phyloP scores from a whole-genome alignment of 2,329 filamentous ascomycete species.

The Aspergillus tamarii region DNA sequence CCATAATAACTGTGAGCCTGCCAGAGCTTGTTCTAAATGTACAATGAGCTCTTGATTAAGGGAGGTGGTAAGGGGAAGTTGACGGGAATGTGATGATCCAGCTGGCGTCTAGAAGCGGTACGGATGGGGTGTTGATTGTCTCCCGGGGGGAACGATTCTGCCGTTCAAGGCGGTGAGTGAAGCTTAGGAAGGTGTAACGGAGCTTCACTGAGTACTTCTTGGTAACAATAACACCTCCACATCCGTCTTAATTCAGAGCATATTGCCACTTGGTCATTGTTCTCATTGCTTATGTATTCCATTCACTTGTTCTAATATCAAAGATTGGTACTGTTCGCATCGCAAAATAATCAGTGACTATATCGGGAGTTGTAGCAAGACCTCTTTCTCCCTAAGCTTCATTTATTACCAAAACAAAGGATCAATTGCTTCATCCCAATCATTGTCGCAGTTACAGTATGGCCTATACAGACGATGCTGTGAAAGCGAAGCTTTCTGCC shows the following conservation, averaged over 20 bases:
- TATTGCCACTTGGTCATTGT: background rate
- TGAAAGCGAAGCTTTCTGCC: conserved; percentile 90
- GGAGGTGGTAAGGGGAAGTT: conserved; percentile 12
- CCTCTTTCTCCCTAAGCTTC: background rate
- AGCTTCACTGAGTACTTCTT: conserved; percentile 7
- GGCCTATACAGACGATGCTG: conserved; percentile 95
- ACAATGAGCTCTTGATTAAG: conserved; percentile 11
- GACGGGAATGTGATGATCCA: conserved; percentile 23
- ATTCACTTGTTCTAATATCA: background rate
- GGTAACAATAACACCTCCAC: background rate
- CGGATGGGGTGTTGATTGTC: conserved; percentile 13
- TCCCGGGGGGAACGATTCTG: conserved; percentile 22
- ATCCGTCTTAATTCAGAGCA: background rate
- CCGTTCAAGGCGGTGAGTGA: conserved; percentile 21
- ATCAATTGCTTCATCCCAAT: background rate
- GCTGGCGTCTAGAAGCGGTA: conserved; percentile 22
- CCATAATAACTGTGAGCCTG: conserved; percentile 57
- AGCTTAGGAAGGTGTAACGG: conserved; percentile 17
- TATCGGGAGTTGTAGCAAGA: background rate
- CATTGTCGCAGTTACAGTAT: conserved; percentile 53
- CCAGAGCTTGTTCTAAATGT: background rate
- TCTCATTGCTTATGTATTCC: background rate
- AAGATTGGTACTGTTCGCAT: background rate
- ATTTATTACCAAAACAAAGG: background rate
- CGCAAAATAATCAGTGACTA: background rate